Evolutionary conservation across 345 rosid species (phyloP).

Genomic region (Turritis glabra): DNA sequence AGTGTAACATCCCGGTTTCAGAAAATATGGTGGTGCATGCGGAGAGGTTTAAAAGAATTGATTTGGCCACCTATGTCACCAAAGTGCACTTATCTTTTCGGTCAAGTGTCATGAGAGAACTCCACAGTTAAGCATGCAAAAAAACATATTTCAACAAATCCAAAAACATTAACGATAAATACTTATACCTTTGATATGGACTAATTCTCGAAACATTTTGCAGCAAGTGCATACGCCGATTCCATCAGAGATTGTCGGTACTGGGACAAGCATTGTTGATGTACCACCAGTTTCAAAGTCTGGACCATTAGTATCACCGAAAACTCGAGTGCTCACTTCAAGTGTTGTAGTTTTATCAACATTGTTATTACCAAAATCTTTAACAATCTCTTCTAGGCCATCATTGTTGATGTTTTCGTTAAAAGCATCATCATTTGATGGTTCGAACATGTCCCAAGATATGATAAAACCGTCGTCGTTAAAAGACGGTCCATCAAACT

Average conservation of each 20-base stretch:
- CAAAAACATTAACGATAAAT: not conserved
- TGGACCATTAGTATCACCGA: not conserved
- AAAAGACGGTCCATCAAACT: not conserved
- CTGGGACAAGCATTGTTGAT: not conserved
- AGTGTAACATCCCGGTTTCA: too few relatives aligned
- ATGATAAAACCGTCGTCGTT: not conserved
- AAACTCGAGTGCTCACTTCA: slow-evolving; percentile 19
- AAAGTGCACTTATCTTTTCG: too few relatives aligned
- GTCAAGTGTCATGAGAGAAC: too few relatives aligned
- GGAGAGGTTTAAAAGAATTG: too few relatives aligned
- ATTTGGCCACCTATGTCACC: too few relatives aligned
- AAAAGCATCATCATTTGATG: not conserved
- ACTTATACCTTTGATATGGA: slow-evolving; percentile 8
- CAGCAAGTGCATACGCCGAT: slow-evolving; percentile 13
- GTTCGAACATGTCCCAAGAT: not conserved
- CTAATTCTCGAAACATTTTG: not conserved
- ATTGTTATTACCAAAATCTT: not conserved
- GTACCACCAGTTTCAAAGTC: slow-evolving; percentile 19
- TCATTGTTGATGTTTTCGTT: not conserved
- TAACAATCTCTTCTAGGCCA: slow-evolving; percentile 4
- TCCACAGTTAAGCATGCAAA: too few relatives aligned
- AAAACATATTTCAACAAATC: not conserved
- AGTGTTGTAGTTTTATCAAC: not conserved
- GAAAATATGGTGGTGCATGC: too few relatives aligned
- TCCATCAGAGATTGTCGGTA: not conserved